Evolutionary conservation across 257 asterid species (phyloP), one percentile per base, ranked within the genome.

Genomic region (Solanum piurae): DNA sequence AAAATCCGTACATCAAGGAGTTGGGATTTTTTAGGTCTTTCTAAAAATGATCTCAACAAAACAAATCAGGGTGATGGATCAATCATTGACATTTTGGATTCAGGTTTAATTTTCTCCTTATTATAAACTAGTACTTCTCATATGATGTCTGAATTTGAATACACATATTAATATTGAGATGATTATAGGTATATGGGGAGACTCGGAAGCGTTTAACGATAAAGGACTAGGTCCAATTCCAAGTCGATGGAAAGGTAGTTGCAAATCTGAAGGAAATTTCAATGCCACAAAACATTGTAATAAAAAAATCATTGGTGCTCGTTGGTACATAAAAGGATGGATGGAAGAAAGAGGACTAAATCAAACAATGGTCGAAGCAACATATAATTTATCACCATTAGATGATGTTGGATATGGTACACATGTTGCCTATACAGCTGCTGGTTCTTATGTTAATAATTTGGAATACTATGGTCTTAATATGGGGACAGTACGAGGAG

Each of bases 171-270:
- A 44, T 44, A 44, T 5, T 49, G 1, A 49, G 58, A 49, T 49
- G 21, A 49, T 33, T 29, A 31, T 71, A 33, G 14, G 79, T 33
- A 72, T 72, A 72, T 72, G 7, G 74, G 29, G 72, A 8, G 66
- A 60, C 7, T 40, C 66, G 6, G 14, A 68, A 87, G 87, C 88
- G 3, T 89, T 89, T 83, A 72, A 77, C 14, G 88, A 87, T 11
- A 82, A 83, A 21, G 86, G 86, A 10, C 36, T 86, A 3, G 88
- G 89, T 13, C 86, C 88, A 7, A 55, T 87, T 37, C 91, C 88
- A 4, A 2, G 46, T 68, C 66, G 86, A 14, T 83, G 89, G 89
- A 74, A 75, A 74, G 91, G 89, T 20, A 46, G 12, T 8, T 89
- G 91, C 86, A 62, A 58, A 11, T 83, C 89, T 9, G 44, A 18